Conservation (phyloP, 768 basidiomycete species). For the Phaeotremella fagi region DNA sequence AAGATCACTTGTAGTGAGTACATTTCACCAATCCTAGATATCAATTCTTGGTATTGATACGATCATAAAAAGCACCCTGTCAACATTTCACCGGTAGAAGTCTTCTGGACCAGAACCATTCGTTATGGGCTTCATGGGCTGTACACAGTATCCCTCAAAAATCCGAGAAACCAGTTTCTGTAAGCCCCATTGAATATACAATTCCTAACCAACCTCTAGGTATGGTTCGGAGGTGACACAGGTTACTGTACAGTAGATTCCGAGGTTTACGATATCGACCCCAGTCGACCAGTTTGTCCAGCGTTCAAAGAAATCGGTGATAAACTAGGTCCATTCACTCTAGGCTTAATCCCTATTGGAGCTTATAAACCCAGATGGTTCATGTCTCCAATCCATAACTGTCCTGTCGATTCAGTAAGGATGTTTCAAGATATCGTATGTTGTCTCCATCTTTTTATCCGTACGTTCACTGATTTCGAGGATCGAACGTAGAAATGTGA, state of each 20-base stretch:
- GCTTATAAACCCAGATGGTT: slow-evolving; percentile 39
- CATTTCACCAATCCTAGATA: too few species aligned
- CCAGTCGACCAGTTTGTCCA: slow-evolving; percentile 56
- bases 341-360: slow-evolving; percentile 64
- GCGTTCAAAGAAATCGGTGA: slow-evolving; percentile 69
- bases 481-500: slow-evolving; percentile 41
- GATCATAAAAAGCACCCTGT: slow-evolving; percentile 35
- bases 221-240: slow-evolving; percentile 64
- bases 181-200: slow-evolving; percentile 5
- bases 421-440: slow-evolving; percentile 63
- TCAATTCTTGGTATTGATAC: too few species aligned
- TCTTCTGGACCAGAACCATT: slow-evolving; percentile 55
- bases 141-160: slow-evolving; percentile 48
- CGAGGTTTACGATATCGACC: slow-evolving; percentile 30
- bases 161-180: slow-evolving; percentile 3
- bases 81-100: slow-evolving; percentile 62
- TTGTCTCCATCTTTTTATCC: background rate
- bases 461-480: background rate
- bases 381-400: slow-evolving; percentile 61
- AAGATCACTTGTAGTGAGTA: slow-evolving; percentile 39
- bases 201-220: slow-evolving; percentile 32
- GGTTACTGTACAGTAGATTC: slow-evolving; percentile 44
- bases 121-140: slow-evolving; percentile 66
- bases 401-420: slow-evolving; percentile 64
- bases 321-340: slow-evolving; percentile 60